Evolutionary conservation across 768 basidiomycete genomes (phyloP), one percentile per base, ranked within the genome.

Genomic region (Amanita rimosa): DNA sequence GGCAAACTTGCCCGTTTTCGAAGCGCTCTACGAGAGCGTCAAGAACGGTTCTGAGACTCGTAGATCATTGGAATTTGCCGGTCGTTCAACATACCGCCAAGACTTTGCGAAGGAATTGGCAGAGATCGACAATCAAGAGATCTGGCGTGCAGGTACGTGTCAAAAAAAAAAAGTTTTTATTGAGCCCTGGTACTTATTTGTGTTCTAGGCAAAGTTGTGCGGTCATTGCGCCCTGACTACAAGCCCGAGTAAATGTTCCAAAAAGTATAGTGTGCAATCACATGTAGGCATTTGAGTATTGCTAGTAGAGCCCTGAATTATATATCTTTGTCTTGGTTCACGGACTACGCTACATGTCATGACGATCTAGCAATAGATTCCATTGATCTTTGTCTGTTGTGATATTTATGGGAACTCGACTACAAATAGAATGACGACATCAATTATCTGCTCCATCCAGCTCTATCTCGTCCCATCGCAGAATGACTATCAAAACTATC

Each of bases 61-160:
- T 67, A 95, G 94, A 63, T 83, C 91, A 33, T 81, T 99, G 60
- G 91, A 96, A 63, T 99, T 89, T 79, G 98, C 98, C 64, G 83
- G 85, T 36, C 83, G 92, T 47, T 64, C 76, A 54, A 95, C 93
- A 1, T 99, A 99, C 73, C 86, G 94, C 54, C 71, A 89, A 64
- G 93, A 95, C 60, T 83, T 98, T 53, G 83, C 83, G 55, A 84
- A 79, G 72, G 95, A 98, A 69, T 77, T 95, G 52, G 83, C 79
- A 62, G 91, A 88, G 66, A 98, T 99, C 60, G 83, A 98, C 70
- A 81, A 91, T 68, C 95, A 97, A 70, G 95, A 97, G 75, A 97
- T 98, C 66, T 98, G 95, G 95, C 74, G 91, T 52, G 94, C 95
- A 54, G 93, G 84, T 79, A 62, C 52, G 76, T 66, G 17, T 39